Evolutionary conservation across 2,329 filamentous ascomycete genomes (phyloP).

Genomic region (Fusarium bactridioides): DNA sequence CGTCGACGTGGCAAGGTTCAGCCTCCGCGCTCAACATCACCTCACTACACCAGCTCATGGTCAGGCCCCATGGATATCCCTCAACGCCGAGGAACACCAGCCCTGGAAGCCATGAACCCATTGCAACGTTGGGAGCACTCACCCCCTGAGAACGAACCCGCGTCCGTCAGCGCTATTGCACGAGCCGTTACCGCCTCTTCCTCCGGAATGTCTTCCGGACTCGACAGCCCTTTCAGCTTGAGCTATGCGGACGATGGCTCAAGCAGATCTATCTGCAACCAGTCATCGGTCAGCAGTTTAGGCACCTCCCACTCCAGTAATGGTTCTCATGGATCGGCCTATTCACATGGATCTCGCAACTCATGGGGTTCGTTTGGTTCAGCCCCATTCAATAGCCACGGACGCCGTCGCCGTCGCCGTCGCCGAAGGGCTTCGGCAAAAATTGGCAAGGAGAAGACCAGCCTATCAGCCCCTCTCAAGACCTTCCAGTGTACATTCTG

Average conservation of each 20-base stretch:
- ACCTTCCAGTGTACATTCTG: constrained; percentile 75
- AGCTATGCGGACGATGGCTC: constrained; percentile 70
- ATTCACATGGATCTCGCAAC: constrained; percentile 64
- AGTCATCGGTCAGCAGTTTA: constrained; percentile 67
- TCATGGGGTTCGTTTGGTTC: constrained; percentile 63
- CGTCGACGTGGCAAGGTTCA: constrained; percentile 82
- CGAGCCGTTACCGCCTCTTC: constrained; percentile 63
- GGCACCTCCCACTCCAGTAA: constrained; percentile 68
- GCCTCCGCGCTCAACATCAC: constrained; percentile 72
- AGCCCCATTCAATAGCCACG: constrained; percentile 52
- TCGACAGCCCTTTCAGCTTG: constrained; percentile 65
- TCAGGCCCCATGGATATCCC: constrained; percentile 78
- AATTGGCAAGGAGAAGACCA: constrained; percentile 46
- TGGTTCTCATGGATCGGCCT: constrained; percentile 66
- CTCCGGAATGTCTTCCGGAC: constrained; percentile 60
- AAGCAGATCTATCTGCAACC: constrained; percentile 63
- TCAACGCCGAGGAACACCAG: constrained; percentile 63
- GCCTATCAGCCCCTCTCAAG: constrained; percentile 56
- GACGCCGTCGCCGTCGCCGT: constrained; percentile 60
- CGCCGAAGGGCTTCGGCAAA: constrained; percentile 54
- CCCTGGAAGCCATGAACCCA: constrained; percentile 62
- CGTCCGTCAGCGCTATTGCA: constrained; percentile 66
- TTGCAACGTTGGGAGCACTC: constrained; percentile 68
- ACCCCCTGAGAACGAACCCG: constrained; percentile 67
- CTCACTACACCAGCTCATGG: constrained; percentile 67